Percentiles rank a stretch among this genome's conserved stretches.
phyloP scores from a whole-genome alignment of 306 rosid genomes.

The Castanea mollissima region DNA sequence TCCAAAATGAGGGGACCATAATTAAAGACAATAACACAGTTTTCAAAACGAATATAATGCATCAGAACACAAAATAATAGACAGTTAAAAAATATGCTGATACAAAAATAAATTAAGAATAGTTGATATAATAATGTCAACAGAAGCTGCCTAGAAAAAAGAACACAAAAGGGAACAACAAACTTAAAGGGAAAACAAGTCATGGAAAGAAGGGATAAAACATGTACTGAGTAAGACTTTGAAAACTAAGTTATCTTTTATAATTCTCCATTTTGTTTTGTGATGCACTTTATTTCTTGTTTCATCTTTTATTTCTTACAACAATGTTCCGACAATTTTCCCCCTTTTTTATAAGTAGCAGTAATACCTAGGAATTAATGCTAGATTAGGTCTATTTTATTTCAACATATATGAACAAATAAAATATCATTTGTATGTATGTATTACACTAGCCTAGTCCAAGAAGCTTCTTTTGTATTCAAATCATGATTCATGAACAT shows the following conservation, averaged over 20 bases:
- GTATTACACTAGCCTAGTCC: not conserved
- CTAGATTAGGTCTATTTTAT: not conserved
- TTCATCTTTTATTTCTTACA: not conserved
- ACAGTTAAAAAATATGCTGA: not conserved
- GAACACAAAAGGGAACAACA: not conserved
- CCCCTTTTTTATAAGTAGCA: too few relatives aligned
- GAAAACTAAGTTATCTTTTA: not conserved
- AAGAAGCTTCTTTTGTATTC: not conserved
- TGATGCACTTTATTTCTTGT: not conserved
- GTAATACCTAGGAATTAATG: not conserved
- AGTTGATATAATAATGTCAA: not conserved
- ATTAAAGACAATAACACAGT: slow-evolving; percentile 15
- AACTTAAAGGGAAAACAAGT: not conserved
- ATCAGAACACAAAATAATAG: not conserved
- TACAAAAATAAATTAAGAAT: not conserved
- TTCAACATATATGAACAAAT: not conserved
- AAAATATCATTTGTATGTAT: not conserved
- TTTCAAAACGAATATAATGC: not conserved
- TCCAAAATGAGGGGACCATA: not conserved
- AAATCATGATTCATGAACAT: not conserved
- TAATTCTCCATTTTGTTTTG: not conserved
- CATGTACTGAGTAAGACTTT: not conserved
- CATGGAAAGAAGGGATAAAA: not conserved
- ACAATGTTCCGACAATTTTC: not conserved
- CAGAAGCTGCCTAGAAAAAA: not conserved